These are phyloP conservation scores for Suhomyces panamericanus DNA, from an alignment of 1,139 yeast genomes.

Conservation along the genomic window DNA sequence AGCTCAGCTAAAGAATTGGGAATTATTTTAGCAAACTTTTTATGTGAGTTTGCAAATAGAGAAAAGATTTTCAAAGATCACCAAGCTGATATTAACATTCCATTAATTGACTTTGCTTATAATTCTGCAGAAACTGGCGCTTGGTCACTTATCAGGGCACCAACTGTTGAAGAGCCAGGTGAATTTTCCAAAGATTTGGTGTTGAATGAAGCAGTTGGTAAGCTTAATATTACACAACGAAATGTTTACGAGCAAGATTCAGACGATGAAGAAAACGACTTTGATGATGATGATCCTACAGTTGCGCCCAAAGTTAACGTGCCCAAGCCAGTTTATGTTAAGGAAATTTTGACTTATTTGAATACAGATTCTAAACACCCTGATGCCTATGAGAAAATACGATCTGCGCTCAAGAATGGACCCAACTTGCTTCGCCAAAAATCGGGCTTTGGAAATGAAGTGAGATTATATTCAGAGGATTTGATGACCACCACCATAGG, in stretches of 20 bases:
- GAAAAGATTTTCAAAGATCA: constrained; percentile 41
- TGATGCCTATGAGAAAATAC: constrained; percentile 52
- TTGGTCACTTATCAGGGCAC: constrained; percentile 19
- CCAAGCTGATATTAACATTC: constrained; percentile 5
- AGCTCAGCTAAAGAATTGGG: constrained; percentile 44
- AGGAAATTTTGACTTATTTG: constrained; percentile 60
- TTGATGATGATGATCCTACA: constrained; percentile 57
- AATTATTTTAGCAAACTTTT: constrained; percentile 46
- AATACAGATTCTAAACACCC: constrained; percentile 42
- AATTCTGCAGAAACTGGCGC: not conserved
- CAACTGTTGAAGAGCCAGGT: constrained; percentile 11
- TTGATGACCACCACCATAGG: constrained; percentile 49
- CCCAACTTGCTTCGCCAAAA: constrained; percentile 59
- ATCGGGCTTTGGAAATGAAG: constrained; percentile 52
- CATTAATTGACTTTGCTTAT: not conserved
- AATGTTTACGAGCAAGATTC: constrained; percentile 4
- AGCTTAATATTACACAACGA: not conserved
- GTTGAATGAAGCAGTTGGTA: not conserved
- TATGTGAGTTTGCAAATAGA: constrained; percentile 36
- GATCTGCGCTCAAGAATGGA: constrained; percentile 51
- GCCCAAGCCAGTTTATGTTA: constrained; percentile 58
- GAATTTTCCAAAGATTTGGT: not conserved
- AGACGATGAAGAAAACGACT: constrained; percentile 34
- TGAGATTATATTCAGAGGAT: constrained; percentile 47
- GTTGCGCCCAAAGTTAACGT: constrained; percentile 37